Evolutionary conservation across 2,329 filamentous ascomycete species (phyloP).

Genomic region (Talaromyces islandicus): DNA sequence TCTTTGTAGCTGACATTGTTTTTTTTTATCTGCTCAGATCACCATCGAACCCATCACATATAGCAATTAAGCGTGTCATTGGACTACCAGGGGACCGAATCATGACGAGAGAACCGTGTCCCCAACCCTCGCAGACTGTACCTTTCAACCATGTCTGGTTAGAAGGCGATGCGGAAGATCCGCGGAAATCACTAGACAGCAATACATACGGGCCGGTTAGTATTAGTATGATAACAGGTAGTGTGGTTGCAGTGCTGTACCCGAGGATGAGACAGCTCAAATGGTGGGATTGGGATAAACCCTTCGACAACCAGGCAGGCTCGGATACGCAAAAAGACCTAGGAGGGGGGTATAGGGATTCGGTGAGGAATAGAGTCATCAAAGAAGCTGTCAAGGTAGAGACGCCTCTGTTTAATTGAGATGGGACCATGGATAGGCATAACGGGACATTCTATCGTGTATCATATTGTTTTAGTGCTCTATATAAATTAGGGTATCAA

Average conservation of each 20-base stretch:
- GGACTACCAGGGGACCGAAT: conserved; percentile 76
- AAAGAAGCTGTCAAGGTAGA: conserved; percentile 33
- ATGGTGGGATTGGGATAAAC: conserved; percentile 34
- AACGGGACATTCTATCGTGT: neutral
- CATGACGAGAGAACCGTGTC: conserved; percentile 57
- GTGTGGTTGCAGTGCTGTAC: conserved; percentile 65
- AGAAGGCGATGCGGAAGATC: conserved; percentile 72
- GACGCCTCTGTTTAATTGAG: conserved; percentile 18
- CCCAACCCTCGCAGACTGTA: conserved; percentile 50
- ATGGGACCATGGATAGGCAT: neutral
- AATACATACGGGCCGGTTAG: conserved; percentile 86
- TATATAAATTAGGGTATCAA: neutral
- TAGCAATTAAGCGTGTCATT: conserved; percentile 76
- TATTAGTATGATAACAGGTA: conserved; percentile 67
- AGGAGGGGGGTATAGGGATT: conserved; percentile 23
- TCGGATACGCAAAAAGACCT: conserved; percentile 17
- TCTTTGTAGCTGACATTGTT: neutral
- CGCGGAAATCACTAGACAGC: conserved; percentile 69
- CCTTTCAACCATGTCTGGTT: conserved; percentile 89
- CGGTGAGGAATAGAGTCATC: conserved; percentile 29
- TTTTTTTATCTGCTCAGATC: conserved; percentile 45
- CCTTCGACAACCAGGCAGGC: conserved; percentile 18
- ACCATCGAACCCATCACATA: conserved; percentile 62
- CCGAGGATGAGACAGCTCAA: conserved; percentile 43
- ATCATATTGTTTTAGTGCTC: neutral